Evolutionary conservation across 208 protist species (phyloP).

Genomic region (Acanthamoeba triangularis): DNA sequence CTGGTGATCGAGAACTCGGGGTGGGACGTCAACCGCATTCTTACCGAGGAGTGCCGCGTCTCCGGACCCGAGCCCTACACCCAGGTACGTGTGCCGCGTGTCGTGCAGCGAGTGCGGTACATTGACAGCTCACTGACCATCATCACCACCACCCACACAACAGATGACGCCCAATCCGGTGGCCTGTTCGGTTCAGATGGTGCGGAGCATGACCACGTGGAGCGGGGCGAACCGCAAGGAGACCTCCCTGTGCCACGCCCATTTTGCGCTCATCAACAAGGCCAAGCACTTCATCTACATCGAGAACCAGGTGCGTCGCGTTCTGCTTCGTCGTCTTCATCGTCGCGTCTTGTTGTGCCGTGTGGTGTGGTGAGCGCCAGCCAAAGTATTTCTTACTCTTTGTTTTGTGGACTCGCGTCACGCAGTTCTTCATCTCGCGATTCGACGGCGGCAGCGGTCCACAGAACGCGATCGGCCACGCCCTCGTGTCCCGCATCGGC

Average conservation of each 20-base stretch:
- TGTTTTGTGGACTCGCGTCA: neutral
- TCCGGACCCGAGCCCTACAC: constrained; percentile 3
- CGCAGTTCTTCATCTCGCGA: constrained; percentile 26
- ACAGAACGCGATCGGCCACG: constrained; percentile 79
- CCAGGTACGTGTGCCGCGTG: neutral
- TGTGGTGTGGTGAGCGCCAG: neutral
- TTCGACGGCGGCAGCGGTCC: constrained; percentile 32
- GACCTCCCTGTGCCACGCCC: constrained; percentile 73
- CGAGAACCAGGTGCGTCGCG: constrained; percentile 85
- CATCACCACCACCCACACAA: neutral
- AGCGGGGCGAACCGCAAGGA: constrained; percentile 58
- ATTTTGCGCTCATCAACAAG: constrained; percentile 79
- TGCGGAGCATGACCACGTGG: constrained; percentile 33
- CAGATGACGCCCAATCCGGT: constrained; percentile 42
- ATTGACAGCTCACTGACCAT: neutral
- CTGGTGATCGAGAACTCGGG: neutral
- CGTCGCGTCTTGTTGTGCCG: neutral
- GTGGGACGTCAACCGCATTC: constrained; percentile 56
- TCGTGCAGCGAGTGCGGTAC: neutral
- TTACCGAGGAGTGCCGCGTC: constrained; percentile 14
- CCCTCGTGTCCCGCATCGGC: constrained; percentile 81
- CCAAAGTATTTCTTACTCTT: neutral
- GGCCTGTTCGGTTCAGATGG: constrained; percentile 23
- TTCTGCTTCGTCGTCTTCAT: neutral
- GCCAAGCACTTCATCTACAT: constrained; percentile 88